phyloP scores from a whole-genome alignment of 495 filamentous ascomycete species.

The Penicillium samsonianum region DNA sequence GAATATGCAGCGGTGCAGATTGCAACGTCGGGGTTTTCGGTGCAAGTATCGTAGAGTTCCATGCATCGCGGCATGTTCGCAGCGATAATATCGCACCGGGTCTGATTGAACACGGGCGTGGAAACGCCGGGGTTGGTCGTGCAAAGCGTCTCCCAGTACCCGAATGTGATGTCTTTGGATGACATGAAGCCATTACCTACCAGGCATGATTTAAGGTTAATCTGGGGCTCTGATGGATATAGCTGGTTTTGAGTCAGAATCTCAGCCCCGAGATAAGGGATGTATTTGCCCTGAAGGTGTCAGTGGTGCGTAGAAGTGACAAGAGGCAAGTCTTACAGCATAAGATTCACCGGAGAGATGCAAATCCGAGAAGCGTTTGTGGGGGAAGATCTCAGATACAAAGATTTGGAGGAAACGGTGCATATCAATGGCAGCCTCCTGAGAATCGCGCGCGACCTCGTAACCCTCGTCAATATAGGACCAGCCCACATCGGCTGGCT shows the following conservation, averaged over 20 bases:
- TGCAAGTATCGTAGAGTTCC: constrained; percentile 35
- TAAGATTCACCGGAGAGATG: constrained; percentile 40
- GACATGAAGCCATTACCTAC: constrained; percentile 44
- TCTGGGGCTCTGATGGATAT: constrained; percentile 30
- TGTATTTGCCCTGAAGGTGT: constrained; percentile 37
- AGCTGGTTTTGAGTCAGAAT: constrained; percentile 38
- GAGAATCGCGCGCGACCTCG: constrained; percentile 30
- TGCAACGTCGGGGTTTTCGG: constrained; percentile 28
- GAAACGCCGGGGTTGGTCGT: constrained; percentile 44
- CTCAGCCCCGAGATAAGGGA: constrained; percentile 37
- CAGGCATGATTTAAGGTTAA: constrained; percentile 40
- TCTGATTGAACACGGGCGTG: constrained; percentile 44
- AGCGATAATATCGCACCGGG: constrained; percentile 47
- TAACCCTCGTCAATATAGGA: constrained; percentile 42
- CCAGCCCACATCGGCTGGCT: constrained; percentile 47
- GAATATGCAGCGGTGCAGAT: constrained; percentile 29
- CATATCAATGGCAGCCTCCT: constrained; percentile 38
- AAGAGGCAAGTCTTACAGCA: constrained; percentile 29
- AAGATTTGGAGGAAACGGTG: constrained; percentile 45
- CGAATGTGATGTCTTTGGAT: constrained; percentile 33
- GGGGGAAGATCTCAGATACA: constrained; percentile 41
- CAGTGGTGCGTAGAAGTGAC: background rate
- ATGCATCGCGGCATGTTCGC: constrained; percentile 45
- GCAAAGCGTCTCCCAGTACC: constrained; percentile 50
- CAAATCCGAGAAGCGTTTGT: constrained; percentile 27